Evolutionary conservation across 768 basidiomycete genomes (phyloP), one percentile per base, ranked within the genome.

Genomic region (Boletus pseudo-olivaceus): DNA sequence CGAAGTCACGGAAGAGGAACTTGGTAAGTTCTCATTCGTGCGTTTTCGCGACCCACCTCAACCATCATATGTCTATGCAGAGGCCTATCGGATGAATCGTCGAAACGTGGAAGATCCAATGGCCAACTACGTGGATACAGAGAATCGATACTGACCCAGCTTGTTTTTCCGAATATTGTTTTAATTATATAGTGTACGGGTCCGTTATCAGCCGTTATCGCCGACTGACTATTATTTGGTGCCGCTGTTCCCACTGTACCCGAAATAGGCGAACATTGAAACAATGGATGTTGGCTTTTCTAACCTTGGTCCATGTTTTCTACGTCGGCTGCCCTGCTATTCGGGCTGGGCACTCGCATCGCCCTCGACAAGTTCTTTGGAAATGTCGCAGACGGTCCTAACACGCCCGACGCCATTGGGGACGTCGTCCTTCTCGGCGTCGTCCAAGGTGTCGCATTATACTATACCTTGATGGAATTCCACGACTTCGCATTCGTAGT

Each of bases 1-100:
- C 67, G 94, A 96, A 46, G 89, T 97, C 33, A 87, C 93, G 9
- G 93, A 96, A 72, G 94, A 94, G 67, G 81, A 92, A 60, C 80
- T 91, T 32, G 89, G 89, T 89, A 65, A 55, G 83, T 75, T 20
- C 53, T 51, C 35, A 30, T 44, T 12, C 15, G 26, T 33, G 38
- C 30, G 51, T 54, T 49, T 47, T 26, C 43, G 35, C 3, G 27
- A 26, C 5, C 54, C 27, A 32, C 49, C 48, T 35, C 49, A 37
- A 67, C 62, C 46, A 53, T 29, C 14, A 27, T 32, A 45, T 50
- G 12, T 55, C 26, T 26, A 42, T 68, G 57, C 76, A 91, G 93
- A 97, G 87, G 90, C 89, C n/a, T 97, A 95, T 71, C 82, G 93
- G 54, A 85, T 93, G 82, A 78, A 69, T 29, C 81, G 79, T 59